Evolutionary conservation across 345 rosid genomes (phyloP).

Genomic region (Brassica cretica): DNA sequence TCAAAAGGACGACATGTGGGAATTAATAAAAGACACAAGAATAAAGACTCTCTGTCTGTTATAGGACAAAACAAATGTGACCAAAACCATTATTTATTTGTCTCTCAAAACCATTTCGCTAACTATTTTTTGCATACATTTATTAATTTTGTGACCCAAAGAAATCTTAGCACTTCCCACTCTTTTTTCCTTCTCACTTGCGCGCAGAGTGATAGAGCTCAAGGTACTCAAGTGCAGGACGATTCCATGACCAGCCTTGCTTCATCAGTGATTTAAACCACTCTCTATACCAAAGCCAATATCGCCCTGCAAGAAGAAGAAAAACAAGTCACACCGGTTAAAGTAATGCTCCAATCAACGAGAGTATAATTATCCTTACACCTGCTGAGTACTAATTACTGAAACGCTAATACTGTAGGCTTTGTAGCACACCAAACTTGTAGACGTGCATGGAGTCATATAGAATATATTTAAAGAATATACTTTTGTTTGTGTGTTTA

Average conservation of each 20-base stretch:
- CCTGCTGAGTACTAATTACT: too few species aligned
- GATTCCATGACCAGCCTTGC: constrained; percentile 99
- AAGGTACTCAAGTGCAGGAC: constrained; percentile 90
- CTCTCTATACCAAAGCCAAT: constrained; percentile 72
- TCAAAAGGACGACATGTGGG: constrained; percentile 28
- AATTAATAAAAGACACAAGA: constrained; percentile 32
- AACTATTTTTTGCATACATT: constrained; percentile 24
- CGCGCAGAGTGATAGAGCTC: constrained; percentile 91
- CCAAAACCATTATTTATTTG: constrained; percentile 34
- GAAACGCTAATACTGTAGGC: not conserved
- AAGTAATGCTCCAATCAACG: not conserved
- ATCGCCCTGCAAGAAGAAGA: constrained; percentile 59
- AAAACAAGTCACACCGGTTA: not conserved
- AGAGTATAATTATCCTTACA: not conserved
- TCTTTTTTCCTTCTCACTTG: constrained; percentile 42
- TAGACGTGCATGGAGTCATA: not conserved
- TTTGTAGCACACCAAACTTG: not conserved
- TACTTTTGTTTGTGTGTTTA: not conserved
- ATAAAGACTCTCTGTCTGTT: constrained; percentile 40
- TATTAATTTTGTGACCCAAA: not conserved
- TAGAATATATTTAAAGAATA: not conserved
- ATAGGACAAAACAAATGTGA: constrained; percentile 42
- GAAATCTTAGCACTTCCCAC: not conserved
- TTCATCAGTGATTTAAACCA: constrained; percentile 82
- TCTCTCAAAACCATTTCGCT: constrained; percentile 37